Conservation (phyloP, 2,329 filamentous ascomycete species). For the Cytospora mali region DNA sequence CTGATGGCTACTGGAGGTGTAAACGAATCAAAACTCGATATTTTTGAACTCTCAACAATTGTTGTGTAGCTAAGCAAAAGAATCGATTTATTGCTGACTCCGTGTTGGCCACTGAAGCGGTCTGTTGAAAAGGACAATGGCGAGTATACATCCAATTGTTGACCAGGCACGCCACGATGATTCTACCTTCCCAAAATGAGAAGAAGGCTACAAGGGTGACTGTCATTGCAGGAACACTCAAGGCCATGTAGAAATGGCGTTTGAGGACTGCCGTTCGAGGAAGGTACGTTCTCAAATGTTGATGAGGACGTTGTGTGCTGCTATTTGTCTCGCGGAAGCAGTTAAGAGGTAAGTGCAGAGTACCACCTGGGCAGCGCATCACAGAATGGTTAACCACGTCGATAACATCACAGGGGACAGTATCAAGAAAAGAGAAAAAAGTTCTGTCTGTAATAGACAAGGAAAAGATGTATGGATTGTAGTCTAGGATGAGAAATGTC, state of each 20-base stretch:
- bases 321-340: neutral
- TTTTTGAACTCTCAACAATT: neutral
- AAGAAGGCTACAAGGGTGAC: neutral
- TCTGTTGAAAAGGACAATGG: neutral
- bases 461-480: conserved; percentile 17
- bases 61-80: neutral
- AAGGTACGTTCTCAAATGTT: neutral
- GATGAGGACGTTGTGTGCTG: neutral
- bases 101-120: neutral
- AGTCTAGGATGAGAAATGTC: conserved; percentile 16
- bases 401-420: neutral
- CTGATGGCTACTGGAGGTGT: neutral
- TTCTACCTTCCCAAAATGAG: neutral
- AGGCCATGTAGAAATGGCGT: neutral
- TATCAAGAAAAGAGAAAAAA: neutral
- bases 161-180: neutral
- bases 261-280: neutral
- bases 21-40: neutral
- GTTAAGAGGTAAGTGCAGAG: neutral
- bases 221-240: neutral
- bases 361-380: too few relatives aligned
- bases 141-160: neutral
- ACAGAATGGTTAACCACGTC: too few relatives aligned
- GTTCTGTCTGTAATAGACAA: neutral
- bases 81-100: neutral